Evolutionary conservation across 2,329 filamentous ascomycete genomes (phyloP), one percentile per base, ranked within the genome.

Genomic region (Fusarium sp.): DNA sequence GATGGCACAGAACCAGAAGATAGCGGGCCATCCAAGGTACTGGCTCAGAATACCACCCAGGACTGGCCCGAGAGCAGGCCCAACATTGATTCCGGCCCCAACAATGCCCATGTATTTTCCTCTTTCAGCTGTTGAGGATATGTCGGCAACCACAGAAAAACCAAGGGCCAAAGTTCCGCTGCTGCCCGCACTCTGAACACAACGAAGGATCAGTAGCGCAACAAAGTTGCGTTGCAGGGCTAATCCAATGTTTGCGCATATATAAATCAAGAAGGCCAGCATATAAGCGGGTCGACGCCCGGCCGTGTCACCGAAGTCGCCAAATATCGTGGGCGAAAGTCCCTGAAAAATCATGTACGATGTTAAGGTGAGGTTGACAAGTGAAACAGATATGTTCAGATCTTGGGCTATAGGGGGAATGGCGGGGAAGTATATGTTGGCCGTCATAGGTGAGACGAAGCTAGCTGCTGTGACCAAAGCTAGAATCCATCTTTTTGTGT

Each of bases 61-160:
- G 2, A 92, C 86, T 0, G 92, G 91, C 0, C 89, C 87, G 9
- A 90, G 63, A 2, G 88, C 82, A 6, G 87, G 87, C 0, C 87
- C 87, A 36, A 93, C 77, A 7, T 91, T 89, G 61, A 88, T 84
- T 22, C 88, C 90, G 8, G 85, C 86, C 38, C 87, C 88, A n/a
- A 91, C 89, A 68, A 91, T 87, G 57, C 90, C 92, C 84, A 95
- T 91, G 78, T 93, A 95, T 63, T 87, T 89, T 6, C 93, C 94
- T 75, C 94, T 85, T 80, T 96, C 92, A 0, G 89, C 87, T 51
- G 88, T 90, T 1, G 91, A 90, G 0, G 91, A 87, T 10, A 95
- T 87, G 76, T 96, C 94, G 2, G 92, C 91, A 20, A 95, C 88
- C 4, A 94, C 90, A 5, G 90, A 93, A 69, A 88, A 92, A 0